Percentiles rank a stretch among this genome's conserved stretches.
phyloP scores from a whole-genome alignment of 768 basidiomycete genomes.

The Suillus paluster region DNA sequence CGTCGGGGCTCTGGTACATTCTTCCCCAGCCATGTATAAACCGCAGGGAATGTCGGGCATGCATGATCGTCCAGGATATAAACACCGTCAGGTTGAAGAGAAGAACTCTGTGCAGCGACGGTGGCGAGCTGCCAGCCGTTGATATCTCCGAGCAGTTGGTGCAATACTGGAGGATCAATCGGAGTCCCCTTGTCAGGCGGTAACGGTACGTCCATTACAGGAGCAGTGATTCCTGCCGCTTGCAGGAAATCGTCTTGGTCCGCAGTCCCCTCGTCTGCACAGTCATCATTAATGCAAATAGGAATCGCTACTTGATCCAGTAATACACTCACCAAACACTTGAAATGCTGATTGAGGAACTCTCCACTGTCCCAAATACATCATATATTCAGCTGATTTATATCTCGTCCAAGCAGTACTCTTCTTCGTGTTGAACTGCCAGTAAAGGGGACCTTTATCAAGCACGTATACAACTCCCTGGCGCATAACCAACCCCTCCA shows the following conservation, averaged over 20 bases:
- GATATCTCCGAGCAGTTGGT: constrained; percentile 50
- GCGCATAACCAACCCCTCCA: constrained; percentile 49
- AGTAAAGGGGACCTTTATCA: constrained; percentile 56
- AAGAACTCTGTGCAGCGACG: constrained; percentile 34
- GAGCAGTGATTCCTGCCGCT: constrained; percentile 44
- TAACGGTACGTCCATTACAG: constrained; percentile 20
- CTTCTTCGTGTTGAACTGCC: constrained; percentile 60
- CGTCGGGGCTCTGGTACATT: constrained; percentile 52
- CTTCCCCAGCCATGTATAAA: constrained; percentile 66
- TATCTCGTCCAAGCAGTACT: constrained; percentile 62
- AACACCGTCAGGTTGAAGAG: constrained; percentile 52
- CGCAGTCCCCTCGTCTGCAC: constrained; percentile 54
- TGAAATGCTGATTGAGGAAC: constrained; percentile 46
- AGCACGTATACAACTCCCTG: constrained; percentile 63
- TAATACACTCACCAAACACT: constrained; percentile 49
- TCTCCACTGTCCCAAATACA: constrained; percentile 46
- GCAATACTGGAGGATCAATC: constrained; percentile 31
- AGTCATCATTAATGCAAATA: neutral
- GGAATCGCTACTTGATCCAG: neutral
- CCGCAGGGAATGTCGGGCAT: constrained; percentile 46
- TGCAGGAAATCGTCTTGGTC: constrained; percentile 52
- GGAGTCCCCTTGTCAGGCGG: constrained; percentile 12
- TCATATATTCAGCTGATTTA: constrained; percentile 64
- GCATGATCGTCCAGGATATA: constrained; percentile 55
- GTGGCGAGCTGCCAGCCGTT: constrained; percentile 44